phyloP scores from a whole-genome alignment of 2,329 filamentous ascomycete genomes.

The Tolypocladium nubicola region DNA sequence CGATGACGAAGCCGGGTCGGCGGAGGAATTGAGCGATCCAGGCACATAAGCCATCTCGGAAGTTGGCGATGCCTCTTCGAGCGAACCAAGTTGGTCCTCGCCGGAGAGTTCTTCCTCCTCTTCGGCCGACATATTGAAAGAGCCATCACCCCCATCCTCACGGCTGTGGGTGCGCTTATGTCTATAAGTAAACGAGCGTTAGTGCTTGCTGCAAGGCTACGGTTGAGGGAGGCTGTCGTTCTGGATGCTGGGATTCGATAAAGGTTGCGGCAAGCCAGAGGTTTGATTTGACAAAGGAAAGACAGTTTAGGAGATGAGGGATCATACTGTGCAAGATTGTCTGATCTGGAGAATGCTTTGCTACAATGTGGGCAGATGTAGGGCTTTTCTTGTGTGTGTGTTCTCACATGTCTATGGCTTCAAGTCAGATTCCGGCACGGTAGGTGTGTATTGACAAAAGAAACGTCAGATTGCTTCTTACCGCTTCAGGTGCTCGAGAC shows the following conservation, averaged over 20 bases:
- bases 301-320: conserved; percentile 25
- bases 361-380: conserved; percentile 97
- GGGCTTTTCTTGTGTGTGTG: conserved; percentile 97
- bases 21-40: conserved; percentile 36
- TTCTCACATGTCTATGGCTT: conserved; percentile 78
- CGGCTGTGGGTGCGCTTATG: conserved; percentile 72
- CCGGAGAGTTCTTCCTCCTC: conserved; percentile 76
- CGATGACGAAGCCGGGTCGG: conserved; percentile 12
- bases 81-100: conserved; percentile 71
- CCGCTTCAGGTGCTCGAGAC: conserved; percentile 98
- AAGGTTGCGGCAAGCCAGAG: not conserved
- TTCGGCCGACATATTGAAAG: conserved; percentile 62
- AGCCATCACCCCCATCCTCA: conserved; percentile 47
- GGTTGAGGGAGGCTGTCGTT: not conserved
- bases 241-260: not conserved
- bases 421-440: conserved; percentile 11
- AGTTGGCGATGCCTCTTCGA: conserved; percentile 68
- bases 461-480: conserved; percentile 47
- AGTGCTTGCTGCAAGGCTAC: not conserved
- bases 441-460: conserved; percentile 10
- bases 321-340: conserved; percentile 94
- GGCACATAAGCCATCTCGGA: conserved; percentile 55
- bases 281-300: conserved; percentile 14
- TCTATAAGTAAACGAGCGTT: conserved; percentile 34
- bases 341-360: conserved; percentile 96